Evolutionary conservation across 164 flowering plant species (phyloP), one percentile per base, ranked within the genome.

Genomic region (Berberis vulgaris): DNA sequence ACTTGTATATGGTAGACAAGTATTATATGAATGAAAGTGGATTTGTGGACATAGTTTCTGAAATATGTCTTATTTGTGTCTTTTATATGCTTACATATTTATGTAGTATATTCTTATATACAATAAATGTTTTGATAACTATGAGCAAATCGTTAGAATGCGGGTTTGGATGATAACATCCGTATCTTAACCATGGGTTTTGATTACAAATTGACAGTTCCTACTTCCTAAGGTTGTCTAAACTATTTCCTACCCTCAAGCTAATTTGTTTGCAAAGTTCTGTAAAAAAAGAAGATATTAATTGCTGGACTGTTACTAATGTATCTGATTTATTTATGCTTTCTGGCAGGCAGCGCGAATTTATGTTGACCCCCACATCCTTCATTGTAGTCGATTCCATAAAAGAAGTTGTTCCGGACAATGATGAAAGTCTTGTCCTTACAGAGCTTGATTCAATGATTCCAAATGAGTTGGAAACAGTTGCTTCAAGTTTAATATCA

Each of bases 291-390:
- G 49, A 46, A 8, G 5, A 5, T 46, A 46, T 60, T 13, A 9
- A 7, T 13, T 5, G n/a, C 50, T 60, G 49, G 50, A 64, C 59
- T 7, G 11, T 40, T 45, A 54, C 1, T 26, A 26, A 26, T 26
- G 26, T 26, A 26, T 26, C 26, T 26, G 26, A 26, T 26, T 55
- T 41, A 40, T 54, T 2, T 13, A 38, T 3, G 43, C 44, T 50
- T 77, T 62, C 50, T 67, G 74, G 83, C 71, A 77, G 76, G 49
- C 62, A 64, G 69, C 65, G 74, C 61, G 75, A 71, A 44, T 78
- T 85, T 67, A 74, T 78, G 78, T 66, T 92, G 77, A 80, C 81
- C 11, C 77, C 95, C 55, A 83, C 80, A 45, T 81, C 98, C 55
- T 81, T 78, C 69, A 74, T 89, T 50, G 77, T 67, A 7, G 62